Conservation (phyloP, 495 filamentous ascomycete genomes). For the Pyrenula aspistea region DNA sequence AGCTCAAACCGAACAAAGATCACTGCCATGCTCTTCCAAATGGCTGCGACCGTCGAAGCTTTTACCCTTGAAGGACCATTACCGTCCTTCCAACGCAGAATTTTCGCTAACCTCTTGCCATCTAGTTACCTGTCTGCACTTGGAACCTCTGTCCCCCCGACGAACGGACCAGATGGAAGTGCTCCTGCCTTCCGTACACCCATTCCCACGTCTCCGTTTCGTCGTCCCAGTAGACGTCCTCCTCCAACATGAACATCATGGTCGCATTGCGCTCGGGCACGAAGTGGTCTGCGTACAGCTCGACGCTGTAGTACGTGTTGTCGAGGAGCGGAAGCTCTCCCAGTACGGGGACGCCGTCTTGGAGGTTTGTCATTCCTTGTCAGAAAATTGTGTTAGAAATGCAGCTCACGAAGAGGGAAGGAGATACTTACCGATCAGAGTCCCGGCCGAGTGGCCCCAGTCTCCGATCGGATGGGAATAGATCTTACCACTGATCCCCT, state of each 20-base stretch:
- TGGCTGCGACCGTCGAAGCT: too few relatives aligned
- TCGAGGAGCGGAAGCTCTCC: constrained; percentile 28
- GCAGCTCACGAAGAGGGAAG: neutral
- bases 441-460: constrained; percentile 35
- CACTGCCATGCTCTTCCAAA: too few relatives aligned
- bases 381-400: neutral
- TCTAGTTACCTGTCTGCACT: neutral
- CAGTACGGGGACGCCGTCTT: constrained; percentile 25
- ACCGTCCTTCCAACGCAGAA: too few relatives aligned
- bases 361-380: constrained; percentile 32
- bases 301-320: constrained; percentile 32
- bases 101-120: too few relatives aligned
- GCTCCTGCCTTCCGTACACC: constrained; percentile 31
- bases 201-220: constrained; percentile 25
- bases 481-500: constrained; percentile 30
- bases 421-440: constrained; percentile 23
- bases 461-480: constrained; percentile 37
- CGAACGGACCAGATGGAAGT: constrained; percentile 24
- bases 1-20: too few relatives aligned
- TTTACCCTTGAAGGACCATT: too few relatives aligned
- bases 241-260: constrained; percentile 29
- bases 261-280: constrained; percentile 28
- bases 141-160: constrained; percentile 2
- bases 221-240: constrained; percentile 26
- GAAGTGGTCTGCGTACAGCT: constrained; percentile 30